phyloP scores from a whole-genome alignment of 441 rosid genomes.

The Sinapis alba region DNA sequence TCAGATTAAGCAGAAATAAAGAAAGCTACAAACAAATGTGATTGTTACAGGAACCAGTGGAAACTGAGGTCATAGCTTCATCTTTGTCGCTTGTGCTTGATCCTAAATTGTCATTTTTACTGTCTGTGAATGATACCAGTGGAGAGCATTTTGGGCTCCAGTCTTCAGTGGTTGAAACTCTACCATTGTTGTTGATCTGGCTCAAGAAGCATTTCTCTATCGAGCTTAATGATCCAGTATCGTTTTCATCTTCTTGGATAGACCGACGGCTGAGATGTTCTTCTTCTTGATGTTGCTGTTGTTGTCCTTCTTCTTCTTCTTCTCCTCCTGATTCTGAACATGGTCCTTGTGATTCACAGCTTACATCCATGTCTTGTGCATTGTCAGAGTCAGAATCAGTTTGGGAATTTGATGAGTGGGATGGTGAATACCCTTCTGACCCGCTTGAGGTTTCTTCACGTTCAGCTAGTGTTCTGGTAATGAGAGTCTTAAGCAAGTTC shows the following conservation, averaged over 20 bases:
- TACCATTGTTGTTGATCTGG: constrained; percentile 50
- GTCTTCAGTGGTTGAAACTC: constrained; percentile 48
- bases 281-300: constrained; percentile 34
- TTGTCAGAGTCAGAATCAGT: constrained; percentile 70
- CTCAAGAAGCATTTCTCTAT: constrained; percentile 76
- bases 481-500: constrained; percentile 77
- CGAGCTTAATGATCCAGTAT: constrained; percentile 53
- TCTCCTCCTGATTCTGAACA: constrained; percentile 58
- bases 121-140: constrained; percentile 15
- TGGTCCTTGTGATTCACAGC: constrained; percentile 63
- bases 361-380: constrained; percentile 79
- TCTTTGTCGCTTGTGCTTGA: constrained; percentile 32
- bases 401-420: constrained; percentile 58
- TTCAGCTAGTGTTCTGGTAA: constrained; percentile 50
- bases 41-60: constrained; percentile 28
- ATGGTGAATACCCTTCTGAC: constrained; percentile 64
- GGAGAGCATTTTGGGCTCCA: constrained; percentile 36
- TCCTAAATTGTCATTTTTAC: constrained; percentile 14
- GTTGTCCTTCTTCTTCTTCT: constrained; percentile 10
- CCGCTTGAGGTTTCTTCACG: constrained; percentile 61
- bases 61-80: constrained; percentile 37
- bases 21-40: constrained; percentile 24
- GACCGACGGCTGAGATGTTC: constrained; percentile 38
- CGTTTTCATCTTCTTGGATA: constrained; percentile 52
- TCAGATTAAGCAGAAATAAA: constrained; percentile 28